Evolutionary conservation across 1,139 yeast genomes (phyloP).

Genomic region (Protomyces lactucae-debilis): DNA sequence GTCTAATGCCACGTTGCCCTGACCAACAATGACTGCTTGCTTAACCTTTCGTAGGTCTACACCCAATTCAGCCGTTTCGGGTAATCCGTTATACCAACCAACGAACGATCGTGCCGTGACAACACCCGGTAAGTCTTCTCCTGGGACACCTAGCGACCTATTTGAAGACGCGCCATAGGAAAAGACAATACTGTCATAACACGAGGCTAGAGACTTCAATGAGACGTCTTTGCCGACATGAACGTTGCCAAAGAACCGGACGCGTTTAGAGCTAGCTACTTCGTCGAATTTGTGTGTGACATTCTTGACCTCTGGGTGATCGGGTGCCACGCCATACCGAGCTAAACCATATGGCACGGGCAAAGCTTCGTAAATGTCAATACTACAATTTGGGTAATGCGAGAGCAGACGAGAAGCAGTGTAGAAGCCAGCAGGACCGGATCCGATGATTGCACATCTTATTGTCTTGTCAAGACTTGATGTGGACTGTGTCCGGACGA

Average conservation of each 20-base stretch:
- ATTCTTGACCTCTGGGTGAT: constrained; percentile 94
- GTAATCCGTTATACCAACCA: constrained; percentile 94
- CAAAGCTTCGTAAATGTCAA: constrained; percentile 61
- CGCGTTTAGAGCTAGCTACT: constrained; percentile 47
- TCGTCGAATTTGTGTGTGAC: constrained; percentile 63
- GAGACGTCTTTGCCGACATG: constrained; percentile 51
- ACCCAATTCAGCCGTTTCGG: constrained; percentile 48
- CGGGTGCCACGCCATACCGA: constrained; percentile 98
- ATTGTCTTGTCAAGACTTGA: neutral
- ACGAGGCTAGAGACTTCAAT: constrained; percentile 48
- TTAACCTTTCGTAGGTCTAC: constrained; percentile 59
- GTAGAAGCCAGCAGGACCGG: constrained; percentile 97
- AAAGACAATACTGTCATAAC: constrained; percentile 67
- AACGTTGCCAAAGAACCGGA: constrained; percentile 75
- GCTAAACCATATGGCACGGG: constrained; percentile 92
- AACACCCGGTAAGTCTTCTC: constrained; percentile 58
- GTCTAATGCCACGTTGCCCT: constrained; percentile 96
- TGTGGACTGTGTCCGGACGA: no score
- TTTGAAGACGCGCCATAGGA: constrained; percentile 81
- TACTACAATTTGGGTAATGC: constrained; percentile 41
- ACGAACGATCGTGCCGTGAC: constrained; percentile 84
- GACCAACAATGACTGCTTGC: constrained; percentile 79
- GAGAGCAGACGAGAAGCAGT: constrained; percentile 72
- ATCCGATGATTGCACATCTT: constrained; percentile 55
- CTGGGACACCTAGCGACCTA: constrained; percentile 54